Evolutionary conservation across 208 protist species (phyloP).

Genomic region (Trypanosoma melophagium): DNA sequence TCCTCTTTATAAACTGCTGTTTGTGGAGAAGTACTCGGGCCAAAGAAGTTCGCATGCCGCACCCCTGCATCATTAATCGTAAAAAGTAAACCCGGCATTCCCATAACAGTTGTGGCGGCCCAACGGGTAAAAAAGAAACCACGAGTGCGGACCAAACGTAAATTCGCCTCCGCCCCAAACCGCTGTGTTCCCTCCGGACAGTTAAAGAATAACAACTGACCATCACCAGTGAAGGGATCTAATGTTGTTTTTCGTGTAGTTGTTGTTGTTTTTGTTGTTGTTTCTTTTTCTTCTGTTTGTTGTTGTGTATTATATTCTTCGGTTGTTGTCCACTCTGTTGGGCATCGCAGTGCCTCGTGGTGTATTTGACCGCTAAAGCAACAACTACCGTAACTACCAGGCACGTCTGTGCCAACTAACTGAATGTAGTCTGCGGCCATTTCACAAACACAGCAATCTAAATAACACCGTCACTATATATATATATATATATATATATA

Average conservation of each 20-base stretch:
- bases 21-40: conserved; percentile 35
- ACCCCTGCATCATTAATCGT: conserved; percentile 82
- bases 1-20: neutral
- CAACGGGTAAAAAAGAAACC: conserved; percentile 81
- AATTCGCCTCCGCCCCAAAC: conserved; percentile 75
- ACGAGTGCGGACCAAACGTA: conserved; percentile 64
- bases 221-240: conserved; percentile 18
- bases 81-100: conserved; percentile 81
- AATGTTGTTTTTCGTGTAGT: neutral
- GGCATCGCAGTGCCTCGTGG: conserved; percentile 37
- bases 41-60: conserved; percentile 66
- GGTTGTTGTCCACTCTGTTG: conserved; percentile 6
- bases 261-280: neutral
- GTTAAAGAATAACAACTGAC: conserved; percentile 85
- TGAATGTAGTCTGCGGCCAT: conserved; percentile 66
- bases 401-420: conserved; percentile 74
- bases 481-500: too few species aligned
- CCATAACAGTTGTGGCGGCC: conserved; percentile 66
- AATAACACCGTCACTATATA: neutral
- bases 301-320: neutral
- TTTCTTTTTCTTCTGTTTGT: neutral
- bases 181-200: conserved; percentile 85
- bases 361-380: conserved; percentile 70
- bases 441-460: neutral
- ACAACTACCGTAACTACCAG: conserved; percentile 72